phyloP scores from a whole-genome alignment of 1,284 basidiomycete species.

The Apiotrichum domesticum region DNA sequence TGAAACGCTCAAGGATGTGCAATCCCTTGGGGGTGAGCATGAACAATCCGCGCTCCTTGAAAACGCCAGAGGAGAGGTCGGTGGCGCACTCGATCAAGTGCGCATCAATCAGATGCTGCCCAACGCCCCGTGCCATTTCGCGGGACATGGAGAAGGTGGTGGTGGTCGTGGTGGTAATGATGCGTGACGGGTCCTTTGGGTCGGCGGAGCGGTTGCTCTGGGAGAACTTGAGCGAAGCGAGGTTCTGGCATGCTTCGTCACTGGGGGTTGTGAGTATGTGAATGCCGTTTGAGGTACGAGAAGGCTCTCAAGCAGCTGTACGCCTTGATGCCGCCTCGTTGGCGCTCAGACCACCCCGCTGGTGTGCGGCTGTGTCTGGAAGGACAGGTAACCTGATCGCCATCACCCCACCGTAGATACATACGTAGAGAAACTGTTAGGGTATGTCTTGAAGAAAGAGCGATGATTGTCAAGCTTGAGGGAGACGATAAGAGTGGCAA shows the following conservation, averaged over 20 bases:
- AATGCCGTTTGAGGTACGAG: too few relatives aligned
- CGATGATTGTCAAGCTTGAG: constrained; percentile 82
- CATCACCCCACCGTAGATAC: constrained; percentile 36
- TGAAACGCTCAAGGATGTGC: constrained; percentile 97
- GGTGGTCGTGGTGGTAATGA: constrained; percentile 97
- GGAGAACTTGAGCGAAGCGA: constrained; percentile 94
- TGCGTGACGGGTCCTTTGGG: constrained; percentile 91
- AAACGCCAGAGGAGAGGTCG: constrained; percentile 76
- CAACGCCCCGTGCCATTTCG: constrained; percentile 99
- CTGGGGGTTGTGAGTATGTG: constrained; percentile 46
- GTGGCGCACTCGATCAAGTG: constrained; percentile 94
- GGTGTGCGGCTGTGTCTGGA: not conserved
- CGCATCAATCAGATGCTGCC: constrained; percentile 99
- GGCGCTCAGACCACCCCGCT: too few relatives aligned
- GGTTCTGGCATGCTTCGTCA: constrained; percentile 89
- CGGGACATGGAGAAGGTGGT: constrained; percentile 99
- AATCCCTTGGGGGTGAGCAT: constrained; percentile 94
- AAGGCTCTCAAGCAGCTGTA: not conserved
- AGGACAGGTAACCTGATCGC: too few relatives aligned
- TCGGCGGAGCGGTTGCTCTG: constrained; percentile 98
- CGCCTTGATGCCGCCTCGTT: too few relatives aligned
- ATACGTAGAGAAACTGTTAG: constrained; percentile 92
- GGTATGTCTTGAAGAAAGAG: constrained; percentile 91
- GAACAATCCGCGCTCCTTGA: constrained; percentile 97
- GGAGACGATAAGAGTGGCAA: constrained; percentile 92